Base-by-base conservation (phyloP, 164 flowering plant species). In the Vitis rotundifolia region DNA sequence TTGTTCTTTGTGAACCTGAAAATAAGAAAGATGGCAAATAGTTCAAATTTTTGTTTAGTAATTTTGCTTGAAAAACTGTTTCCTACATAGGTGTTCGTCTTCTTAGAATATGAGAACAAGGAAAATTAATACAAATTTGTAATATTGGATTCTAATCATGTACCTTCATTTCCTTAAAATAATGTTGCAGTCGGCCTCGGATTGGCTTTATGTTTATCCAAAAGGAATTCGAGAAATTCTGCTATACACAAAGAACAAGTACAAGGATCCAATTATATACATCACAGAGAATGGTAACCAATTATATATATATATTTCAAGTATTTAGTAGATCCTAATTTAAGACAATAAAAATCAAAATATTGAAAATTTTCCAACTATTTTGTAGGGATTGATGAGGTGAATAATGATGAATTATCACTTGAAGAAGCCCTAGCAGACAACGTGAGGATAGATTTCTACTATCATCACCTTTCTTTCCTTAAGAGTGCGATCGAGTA, bases 231-330 rank as follows among this genome's bases (percentile, higher is more conserved):
- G 47, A 10, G 67, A 74, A 37, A 18, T 82, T n/a, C n/a, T 82
- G 60, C 60, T 44, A 3, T 74, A 76, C 52, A 66, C 37, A 12
- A 82, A 79, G 58, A 26, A 15, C 15, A 76, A 79, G 63, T 82
- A 71, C 69, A 67, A 77, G 11, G 64, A 79, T 64, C 85, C 85
- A 9, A 61, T 72, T 18, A 79, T 82, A 12, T 82, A 81, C 67
- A 79, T 82, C 8, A 82, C 85, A 0, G 85, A 82, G 59, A 82
- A 82, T 64, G 85, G 85, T 79, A 78, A 47, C 11, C 28, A n/a
- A n/a, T 22, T 31, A n/a, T 2, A 15, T 16, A 1, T 29, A 31
- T 31, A 7, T 7, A 31, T 31, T 31, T 31, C 44, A 31, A 31
- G 44, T 31, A 31, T 31, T 4, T 2, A 31, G 1, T 31, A 31